Conservation (phyloP, 148 eudicot species). For the Amaranthus palmeri region DNA sequence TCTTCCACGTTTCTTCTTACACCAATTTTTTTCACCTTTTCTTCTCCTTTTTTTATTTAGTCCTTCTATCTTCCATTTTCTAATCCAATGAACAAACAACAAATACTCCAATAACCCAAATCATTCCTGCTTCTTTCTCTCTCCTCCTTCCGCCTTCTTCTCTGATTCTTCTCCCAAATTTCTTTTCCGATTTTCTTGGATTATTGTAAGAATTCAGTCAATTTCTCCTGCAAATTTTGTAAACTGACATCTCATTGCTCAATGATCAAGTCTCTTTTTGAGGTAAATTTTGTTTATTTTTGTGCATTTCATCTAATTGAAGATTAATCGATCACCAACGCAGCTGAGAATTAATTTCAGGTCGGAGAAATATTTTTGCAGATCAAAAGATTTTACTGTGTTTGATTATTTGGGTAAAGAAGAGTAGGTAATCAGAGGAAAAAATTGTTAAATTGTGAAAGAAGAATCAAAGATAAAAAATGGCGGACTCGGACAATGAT, state of each 20-base stretch:
- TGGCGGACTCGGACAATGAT: constrained; percentile 69
- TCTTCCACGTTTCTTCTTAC: constrained; percentile 29
- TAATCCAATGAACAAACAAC: constrained; percentile 32
- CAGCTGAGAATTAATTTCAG: too few species aligned
- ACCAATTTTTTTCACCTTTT: background rate
- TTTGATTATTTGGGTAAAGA: too few species aligned
- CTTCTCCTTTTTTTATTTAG: constrained; percentile 27
- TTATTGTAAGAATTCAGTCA: too few species aligned
- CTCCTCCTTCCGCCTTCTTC: background rate
- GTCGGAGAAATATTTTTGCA: too few species aligned
- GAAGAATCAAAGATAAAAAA: constrained; percentile 13
- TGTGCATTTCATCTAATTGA: too few species aligned
- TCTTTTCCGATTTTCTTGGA: constrained; percentile 11
- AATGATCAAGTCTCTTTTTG: too few species aligned
- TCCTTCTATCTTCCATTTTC: constrained; percentile 5
- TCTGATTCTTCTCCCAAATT: constrained; percentile 8
- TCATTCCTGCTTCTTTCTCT: background rate
- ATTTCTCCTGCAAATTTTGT: too few species aligned
- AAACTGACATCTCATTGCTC: too few species aligned
- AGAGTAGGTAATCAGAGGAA: too few species aligned
- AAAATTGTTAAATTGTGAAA: background rate
- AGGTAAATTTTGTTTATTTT: background rate
- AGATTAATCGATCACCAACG: too few species aligned
- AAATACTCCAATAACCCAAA: constrained; percentile 12
- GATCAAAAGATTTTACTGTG: too few species aligned